These are phyloP conservation scores for Macrolepiota fuliginosa DNA, from an alignment of 768 basidiomycete genomes.

Conservation along the genomic window DNA sequence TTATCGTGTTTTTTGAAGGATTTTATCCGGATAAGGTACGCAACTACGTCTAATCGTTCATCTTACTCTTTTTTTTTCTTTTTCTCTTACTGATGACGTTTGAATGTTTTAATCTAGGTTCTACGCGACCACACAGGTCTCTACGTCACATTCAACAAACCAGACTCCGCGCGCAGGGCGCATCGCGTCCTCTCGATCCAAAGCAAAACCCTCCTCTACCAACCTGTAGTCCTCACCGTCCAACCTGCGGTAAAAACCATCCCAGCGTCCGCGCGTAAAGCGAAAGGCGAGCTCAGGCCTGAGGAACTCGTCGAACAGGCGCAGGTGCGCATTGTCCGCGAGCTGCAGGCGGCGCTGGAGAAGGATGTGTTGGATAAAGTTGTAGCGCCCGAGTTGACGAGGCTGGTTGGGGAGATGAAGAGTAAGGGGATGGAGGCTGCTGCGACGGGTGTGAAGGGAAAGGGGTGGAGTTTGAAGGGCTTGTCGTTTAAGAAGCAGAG, in stretches of 20 bases:
- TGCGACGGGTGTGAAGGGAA: constrained; percentile 18
- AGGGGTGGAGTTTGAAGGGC: constrained; percentile 40
- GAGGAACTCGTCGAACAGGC: constrained; percentile 53
- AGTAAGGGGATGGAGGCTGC: constrained; percentile 23
- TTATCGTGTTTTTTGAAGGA: constrained; percentile 63
- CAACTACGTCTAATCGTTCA: constrained; percentile 10
- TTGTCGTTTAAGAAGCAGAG: constrained; percentile 49
- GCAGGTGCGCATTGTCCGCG: constrained; percentile 51
- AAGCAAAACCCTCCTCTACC: constrained; percentile 29
- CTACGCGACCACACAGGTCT: constrained; percentile 69
- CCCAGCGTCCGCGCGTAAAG: constrained; percentile 23
- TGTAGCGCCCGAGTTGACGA: constrained; percentile 50
- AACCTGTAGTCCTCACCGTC: constrained; percentile 55
- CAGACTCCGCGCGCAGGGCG: constrained; percentile 64
- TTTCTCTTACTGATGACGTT: constrained; percentile 13
- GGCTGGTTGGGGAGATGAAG: constrained; percentile 53
- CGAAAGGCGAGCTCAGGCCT: constrained; percentile 36
- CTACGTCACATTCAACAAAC: constrained; percentile 77
- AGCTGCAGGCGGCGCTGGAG: constrained; percentile 54
- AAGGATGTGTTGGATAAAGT: constrained; percentile 66
- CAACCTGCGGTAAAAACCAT: constrained; percentile 34
- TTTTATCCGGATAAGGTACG: constrained; percentile 75
- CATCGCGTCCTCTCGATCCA: constrained; percentile 58
- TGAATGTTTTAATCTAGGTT: constrained; percentile 40
- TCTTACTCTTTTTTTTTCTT: constrained; percentile 1